Conservation (phyloP, 805 yeast genomes). For the Wickerhamomyces queroliae region DNA sequence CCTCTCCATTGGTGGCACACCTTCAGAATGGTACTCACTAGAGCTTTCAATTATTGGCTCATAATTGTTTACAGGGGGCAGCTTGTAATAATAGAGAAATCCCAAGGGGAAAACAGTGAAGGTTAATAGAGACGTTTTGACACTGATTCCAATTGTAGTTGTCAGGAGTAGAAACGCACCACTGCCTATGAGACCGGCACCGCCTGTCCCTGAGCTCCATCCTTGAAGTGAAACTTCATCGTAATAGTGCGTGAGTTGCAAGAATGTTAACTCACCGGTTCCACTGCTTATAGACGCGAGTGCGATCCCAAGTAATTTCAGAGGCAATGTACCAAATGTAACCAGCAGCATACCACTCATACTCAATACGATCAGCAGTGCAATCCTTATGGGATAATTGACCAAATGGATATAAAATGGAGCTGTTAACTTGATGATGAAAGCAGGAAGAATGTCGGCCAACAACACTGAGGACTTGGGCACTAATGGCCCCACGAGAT, state of each 20-base stretch:
- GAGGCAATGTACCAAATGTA: conserved; percentile 25
- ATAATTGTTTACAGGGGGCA: conserved; percentile 14
- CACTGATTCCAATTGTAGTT: conserved; percentile 53
- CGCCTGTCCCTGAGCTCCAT: conserved; percentile 94
- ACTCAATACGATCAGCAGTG: conserved; percentile 51
- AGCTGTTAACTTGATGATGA: conserved; percentile 60
- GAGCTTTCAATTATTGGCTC: conserved; percentile 3
- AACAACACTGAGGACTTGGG: conserved; percentile 85
- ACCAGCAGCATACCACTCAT: conserved; percentile 70
- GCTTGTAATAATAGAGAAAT: conserved; percentile 33
- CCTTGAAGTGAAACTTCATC: conserved; percentile 62
- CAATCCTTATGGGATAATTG: conserved; percentile 52
- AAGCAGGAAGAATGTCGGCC: conserved; percentile 85
- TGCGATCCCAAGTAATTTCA: conserved; percentile 60
- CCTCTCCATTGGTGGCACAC: background rate
- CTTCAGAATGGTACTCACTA: background rate
- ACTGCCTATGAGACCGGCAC: conserved; percentile 87
- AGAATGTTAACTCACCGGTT: conserved; percentile 82
- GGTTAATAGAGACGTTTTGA: conserved; percentile 46
- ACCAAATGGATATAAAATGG: conserved; percentile 74
- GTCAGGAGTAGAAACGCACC: conserved; percentile 68
- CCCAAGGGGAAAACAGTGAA: conserved; percentile 56
- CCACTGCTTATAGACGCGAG: conserved; percentile 86
- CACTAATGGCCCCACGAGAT: conserved; percentile 72
- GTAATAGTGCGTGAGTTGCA: conserved; percentile 81